A percentile compares a stretch with the other conserved stretches of the same genome.
These are phyloP conservation scores for Cerrena zonata DNA, from an alignment of 1,284 basidiomycete genomes.

Conservation along the genomic window DNA sequence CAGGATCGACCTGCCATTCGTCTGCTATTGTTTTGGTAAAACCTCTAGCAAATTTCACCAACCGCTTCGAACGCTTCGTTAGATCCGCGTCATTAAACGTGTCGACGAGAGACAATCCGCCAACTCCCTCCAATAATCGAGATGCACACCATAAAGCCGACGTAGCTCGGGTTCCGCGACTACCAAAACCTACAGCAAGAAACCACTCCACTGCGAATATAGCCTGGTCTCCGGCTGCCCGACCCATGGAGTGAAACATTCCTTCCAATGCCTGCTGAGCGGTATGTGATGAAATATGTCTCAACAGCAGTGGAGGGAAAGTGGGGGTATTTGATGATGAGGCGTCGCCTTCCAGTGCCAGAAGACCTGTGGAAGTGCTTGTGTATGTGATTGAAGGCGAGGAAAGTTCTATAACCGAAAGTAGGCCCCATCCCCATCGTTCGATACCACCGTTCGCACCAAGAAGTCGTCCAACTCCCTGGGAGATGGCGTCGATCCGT, in stretches of 20 bases:
- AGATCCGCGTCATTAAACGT: slow-evolving; percentile 17
- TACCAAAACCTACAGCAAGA: slow-evolving; percentile 47
- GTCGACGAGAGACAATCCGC: slow-evolving; percentile 38
- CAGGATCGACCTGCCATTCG: slow-evolving; percentile 56
- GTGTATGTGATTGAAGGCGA: slow-evolving; percentile 48
- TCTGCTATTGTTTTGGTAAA: slow-evolving; percentile 61
- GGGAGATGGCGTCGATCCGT: slow-evolving; percentile 38
- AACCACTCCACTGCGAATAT: slow-evolving; percentile 83
- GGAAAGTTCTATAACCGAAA: slow-evolving; percentile 70
- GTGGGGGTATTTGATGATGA: slow-evolving; percentile 31
- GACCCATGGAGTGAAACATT: slow-evolving; percentile 72
- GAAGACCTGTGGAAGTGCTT: slow-evolving; percentile 41
- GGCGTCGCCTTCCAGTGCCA: slow-evolving; percentile 53
- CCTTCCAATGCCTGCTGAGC: slow-evolving; percentile 52
- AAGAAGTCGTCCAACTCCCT: slow-evolving; percentile 61
- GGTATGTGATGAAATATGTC: slow-evolving; percentile 52
- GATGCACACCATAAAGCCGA: slow-evolving; percentile 82
- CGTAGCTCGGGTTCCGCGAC: slow-evolving; percentile 44
- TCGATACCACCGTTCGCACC: slow-evolving; percentile 81
- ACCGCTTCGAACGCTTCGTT: slow-evolving; percentile 24
- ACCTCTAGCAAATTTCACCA: slow-evolving; percentile 62
- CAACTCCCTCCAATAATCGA: slow-evolving; percentile 68
- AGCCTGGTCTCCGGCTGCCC: slow-evolving; percentile 61
- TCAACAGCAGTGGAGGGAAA: slow-evolving; percentile 60
- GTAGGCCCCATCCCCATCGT: slow-evolving; percentile 81